Evolutionary conservation across 2,329 filamentous ascomycete species (phyloP), one percentile per base, ranked within the genome.

Genomic region (Mycosphaerella sp.): DNA sequence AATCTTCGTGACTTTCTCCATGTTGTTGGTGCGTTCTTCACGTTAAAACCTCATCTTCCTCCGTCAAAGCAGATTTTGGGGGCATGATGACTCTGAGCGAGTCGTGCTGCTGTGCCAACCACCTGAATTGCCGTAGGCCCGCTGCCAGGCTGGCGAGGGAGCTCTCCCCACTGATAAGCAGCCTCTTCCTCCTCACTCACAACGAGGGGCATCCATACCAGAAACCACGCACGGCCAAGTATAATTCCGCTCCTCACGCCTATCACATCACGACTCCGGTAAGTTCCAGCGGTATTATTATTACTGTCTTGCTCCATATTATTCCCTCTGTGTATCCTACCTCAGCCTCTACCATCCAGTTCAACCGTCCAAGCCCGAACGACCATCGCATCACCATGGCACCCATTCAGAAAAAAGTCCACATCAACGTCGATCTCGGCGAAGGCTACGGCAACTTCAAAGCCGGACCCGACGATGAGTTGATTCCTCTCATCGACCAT

Each of bases 401-500:
- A 9, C 72, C 74, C 9, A 74, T 78, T 60, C 72, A 74, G 56
- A 71, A 75, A 58, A 75, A 75, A 58, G 75, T 78, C 13, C 69
- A 76, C 54, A 76, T 79, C 61, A 79, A 79, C 54, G 73, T 75
- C 47, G 76, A 79, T 58, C 70, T 79, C 50, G 76, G 76, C 6
- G 76, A 79, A 61, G 75, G 60, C 21, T 78, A 76, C 51, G 76
- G 76, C 36, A 74, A 73, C 62, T 74, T 70, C 67, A 71, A 69
- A 51, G 69, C 71, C 61, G 79, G 79, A 14, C 79, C 79, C 3
- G 80, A 84, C 56, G 75, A 79, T 43, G 78, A 83, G 50, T 66
- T 84, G 12, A 78, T 84, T 52, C 76, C 77, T 2, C 66, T 81
- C 37, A 80, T 84, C 56, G 79, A 83, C 61, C 75, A 79, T 60